phyloP scores from a whole-genome alignment of 164 flowering plant species.

The Platanus orientalis region DNA sequence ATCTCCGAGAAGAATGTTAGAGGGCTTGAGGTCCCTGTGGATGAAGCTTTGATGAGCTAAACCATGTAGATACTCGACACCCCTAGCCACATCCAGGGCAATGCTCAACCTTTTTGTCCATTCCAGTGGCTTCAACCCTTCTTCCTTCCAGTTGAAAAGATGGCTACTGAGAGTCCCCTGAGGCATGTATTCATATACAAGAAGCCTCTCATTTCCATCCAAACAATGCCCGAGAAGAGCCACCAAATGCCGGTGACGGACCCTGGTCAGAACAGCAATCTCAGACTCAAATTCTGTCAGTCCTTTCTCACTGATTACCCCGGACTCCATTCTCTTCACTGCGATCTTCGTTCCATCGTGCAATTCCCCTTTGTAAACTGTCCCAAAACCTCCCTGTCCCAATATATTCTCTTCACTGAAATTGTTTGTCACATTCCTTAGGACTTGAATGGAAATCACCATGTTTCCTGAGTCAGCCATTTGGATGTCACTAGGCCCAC shows the following conservation, averaged over 20 bases:
- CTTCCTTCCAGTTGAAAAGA: slow-evolving; percentile 63
- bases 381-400: slow-evolving; percentile 9
- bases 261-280: slow-evolving; percentile 76
- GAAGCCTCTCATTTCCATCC: slow-evolving; percentile 74
- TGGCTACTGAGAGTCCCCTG: slow-evolving; percentile 72
- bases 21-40: slow-evolving; percentile 76
- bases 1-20: slow-evolving; percentile 85
- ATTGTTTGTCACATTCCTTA: slow-evolving; percentile 4
- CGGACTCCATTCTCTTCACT: slow-evolving; percentile 73
- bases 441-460: slow-evolving; percentile 8
- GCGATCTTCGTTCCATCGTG: slow-evolving; percentile 83
- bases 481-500: slow-evolving; percentile 25
- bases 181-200: slow-evolving; percentile 81
- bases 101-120: slow-evolving; percentile 62
- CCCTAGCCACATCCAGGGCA: slow-evolving; percentile 81
- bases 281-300: slow-evolving; percentile 64
- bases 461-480: slow-evolving; percentile 1
- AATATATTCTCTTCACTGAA: slow-evolving; percentile 1
- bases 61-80: slow-evolving; percentile 74
- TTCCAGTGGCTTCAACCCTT: slow-evolving; percentile 55
- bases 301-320: slow-evolving; percentile 57
- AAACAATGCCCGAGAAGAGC: slow-evolving; percentile 75
- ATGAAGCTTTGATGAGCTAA: slow-evolving; percentile 84
- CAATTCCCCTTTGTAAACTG: slow-evolving; percentile 70
- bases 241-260: slow-evolving; percentile 70